Evolutionary conservation across 768 basidiomycete genomes (phyloP), one percentile per base, ranked within the genome.

Genomic region (Trametes maxima): DNA sequence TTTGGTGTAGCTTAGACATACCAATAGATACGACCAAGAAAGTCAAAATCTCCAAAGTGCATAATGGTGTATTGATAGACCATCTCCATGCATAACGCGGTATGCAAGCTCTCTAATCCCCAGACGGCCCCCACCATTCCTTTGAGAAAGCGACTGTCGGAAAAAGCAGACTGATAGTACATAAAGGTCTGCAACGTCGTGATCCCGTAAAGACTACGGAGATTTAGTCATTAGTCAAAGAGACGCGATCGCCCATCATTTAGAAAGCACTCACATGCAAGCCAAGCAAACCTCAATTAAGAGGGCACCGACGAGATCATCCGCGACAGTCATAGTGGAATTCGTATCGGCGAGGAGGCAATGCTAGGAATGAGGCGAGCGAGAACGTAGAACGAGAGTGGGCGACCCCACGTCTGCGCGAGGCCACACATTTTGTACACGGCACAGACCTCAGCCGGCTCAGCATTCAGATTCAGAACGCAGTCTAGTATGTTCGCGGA

Each of bases 271-370:
- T 19, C 37, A 59, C 58, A 53, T 53, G 50, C 58, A 59, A 22
- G 58, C 58, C 14, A 59, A 44, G 51, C 58, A 56, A 36, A 56
- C 54, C 36, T 56, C 54, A 36, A 56, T 56, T 14, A 56, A 36
- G 33, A 56, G 54, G 14, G 54, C 44, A 17, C 54, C 54, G 14
- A 37, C 33, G 19, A 56, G 24, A n/a, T 56, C 54, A 44, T 47
- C 54, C 7, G 47, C 54, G 1, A 56, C 16, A 47, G 14, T 21
- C 54, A 56, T 56, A 8, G 54, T 33, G 33, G 44, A 2, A 56
- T 13, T 5, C n/a, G 13, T 10, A 11, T 36, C 13, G 33, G 54
- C 19, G 14, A 39, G 21, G 37, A 39, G 22, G 12, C 8, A 36
- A 14, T 13, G 37, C 11, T 12, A 22, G 44, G n/a, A 22, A 7